phyloP scores from a whole-genome alignment of 208 protist genomes.

The Crithidia bombi region DNA sequence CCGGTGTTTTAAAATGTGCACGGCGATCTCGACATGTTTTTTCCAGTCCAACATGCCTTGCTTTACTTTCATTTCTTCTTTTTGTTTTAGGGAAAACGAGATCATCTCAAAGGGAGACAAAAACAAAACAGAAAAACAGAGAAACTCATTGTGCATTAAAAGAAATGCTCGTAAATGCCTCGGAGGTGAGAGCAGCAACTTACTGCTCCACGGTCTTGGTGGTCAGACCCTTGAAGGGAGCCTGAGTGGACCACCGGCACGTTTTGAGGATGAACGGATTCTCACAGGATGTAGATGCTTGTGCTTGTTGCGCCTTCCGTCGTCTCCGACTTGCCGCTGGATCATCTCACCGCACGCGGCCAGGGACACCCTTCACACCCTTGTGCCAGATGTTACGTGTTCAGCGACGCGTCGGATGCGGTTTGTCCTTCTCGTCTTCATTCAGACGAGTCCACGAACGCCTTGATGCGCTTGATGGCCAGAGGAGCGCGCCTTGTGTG shows the following conservation, averaged over 20 bases:
- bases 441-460: slow-evolving; percentile 94
- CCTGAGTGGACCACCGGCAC: slow-evolving; percentile 81
- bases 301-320: slow-evolving; percentile 80
- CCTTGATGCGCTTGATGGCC: slow-evolving; percentile 96
- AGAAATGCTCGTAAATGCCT: slow-evolving; percentile 2
- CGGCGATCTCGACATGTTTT: too few relatives aligned
- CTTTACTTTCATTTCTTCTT: background rate
- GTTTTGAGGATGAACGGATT: too few relatives aligned
- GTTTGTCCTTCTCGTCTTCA: slow-evolving; percentile 98
- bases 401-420: slow-evolving; percentile 96
- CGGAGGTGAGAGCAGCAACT: background rate
- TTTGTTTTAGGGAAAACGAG: background rate
- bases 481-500: slow-evolving; percentile 96
- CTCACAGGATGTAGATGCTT: slow-evolving; percentile 92
- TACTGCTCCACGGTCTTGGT: slow-evolving; percentile 83
- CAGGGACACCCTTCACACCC: slow-evolving; percentile 94
- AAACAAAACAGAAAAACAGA: slow-evolving; percentile 10
- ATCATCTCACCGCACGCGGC: slow-evolving; percentile 95
- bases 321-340: slow-evolving; percentile 86
- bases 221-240: slow-evolving; percentile 86
- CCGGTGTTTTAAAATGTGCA: too few relatives aligned
- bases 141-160: slow-evolving; percentile 21
- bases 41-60: background rate
- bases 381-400: slow-evolving; percentile 97
- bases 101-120: slow-evolving; percentile 7